Evolutionary conservation across 2,329 filamentous ascomycete genomes (phyloP).

Genomic region (Fusarium sp.): DNA sequence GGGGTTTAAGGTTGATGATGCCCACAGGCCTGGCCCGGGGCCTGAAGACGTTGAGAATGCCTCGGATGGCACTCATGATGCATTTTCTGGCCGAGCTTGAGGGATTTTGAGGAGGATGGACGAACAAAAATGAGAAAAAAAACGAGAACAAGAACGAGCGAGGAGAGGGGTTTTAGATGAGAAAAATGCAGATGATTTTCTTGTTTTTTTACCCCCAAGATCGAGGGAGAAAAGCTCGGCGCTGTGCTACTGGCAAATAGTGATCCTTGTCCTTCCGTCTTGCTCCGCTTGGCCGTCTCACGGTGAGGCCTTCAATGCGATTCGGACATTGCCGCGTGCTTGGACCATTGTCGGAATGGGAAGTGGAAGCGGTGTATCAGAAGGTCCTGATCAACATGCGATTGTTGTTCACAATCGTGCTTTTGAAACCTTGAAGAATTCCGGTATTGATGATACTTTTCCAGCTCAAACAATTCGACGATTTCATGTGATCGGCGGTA

Average conservation of each 20-base stretch:
- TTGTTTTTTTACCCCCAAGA: constrained; percentile 31
- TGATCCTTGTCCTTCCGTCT: constrained; percentile 31
- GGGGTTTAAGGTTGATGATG: constrained; percentile 22
- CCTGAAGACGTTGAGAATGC: constrained; percentile 32
- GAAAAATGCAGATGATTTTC: constrained; percentile 8
- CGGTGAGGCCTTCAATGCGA: constrained; percentile 13
- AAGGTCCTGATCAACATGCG: background rate
- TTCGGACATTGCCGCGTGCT: constrained; percentile 32
- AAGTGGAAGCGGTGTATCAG: constrained; percentile 12
- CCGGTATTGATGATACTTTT: background rate
- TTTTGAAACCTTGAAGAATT: background rate
- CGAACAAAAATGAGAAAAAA: background rate
- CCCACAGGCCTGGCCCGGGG: constrained; percentile 6
- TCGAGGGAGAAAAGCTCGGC: constrained; percentile 18
- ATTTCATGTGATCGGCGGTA: constrained; percentile 18
- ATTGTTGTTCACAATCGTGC: background rate
- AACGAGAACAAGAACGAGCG: background rate
- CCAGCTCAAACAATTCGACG: background rate
- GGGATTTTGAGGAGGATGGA: background rate
- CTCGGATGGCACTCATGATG: constrained; percentile 38
- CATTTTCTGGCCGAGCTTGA: constrained; percentile 21
- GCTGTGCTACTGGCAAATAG: constrained; percentile 1
- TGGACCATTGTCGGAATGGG: constrained; percentile 7
- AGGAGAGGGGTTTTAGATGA: background rate
- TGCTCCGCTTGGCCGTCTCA: constrained; percentile 31